Evolutionary conservation across 495 filamentous ascomycete genomes (phyloP).

Genomic region (Neurospora sp.): DNA sequence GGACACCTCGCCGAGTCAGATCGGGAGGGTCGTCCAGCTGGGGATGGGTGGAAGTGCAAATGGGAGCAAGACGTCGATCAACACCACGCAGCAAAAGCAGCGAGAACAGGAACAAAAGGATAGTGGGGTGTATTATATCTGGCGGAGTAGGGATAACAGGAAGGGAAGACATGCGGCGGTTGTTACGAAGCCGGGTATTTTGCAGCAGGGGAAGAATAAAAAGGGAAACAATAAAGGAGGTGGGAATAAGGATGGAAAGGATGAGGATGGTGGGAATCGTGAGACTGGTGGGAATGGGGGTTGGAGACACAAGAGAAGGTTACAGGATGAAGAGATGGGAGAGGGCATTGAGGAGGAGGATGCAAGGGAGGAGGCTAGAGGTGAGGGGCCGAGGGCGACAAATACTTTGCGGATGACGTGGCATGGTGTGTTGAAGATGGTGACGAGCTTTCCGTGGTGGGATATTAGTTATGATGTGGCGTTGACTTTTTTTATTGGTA

Average conservation of each 20-base stretch:
- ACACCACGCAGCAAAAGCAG: neutral
- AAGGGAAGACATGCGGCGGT: conserved; percentile 53
- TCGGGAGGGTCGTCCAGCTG: neutral
- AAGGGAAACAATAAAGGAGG: neutral
- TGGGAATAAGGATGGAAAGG: neutral
- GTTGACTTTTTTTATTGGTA: conserved; percentile 49
- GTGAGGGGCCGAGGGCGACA: conserved; percentile 34
- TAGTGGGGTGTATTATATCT: conserved; percentile 14
- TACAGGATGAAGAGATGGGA: neutral
- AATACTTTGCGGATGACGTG: conserved; percentile 27
- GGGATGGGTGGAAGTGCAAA: neutral
- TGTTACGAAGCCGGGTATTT: conserved; percentile 23
- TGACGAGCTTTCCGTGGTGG: conserved; percentile 50
- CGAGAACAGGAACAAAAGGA: neutral
- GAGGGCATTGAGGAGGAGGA: neutral
- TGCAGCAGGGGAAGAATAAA: neutral
- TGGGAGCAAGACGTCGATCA: neutral
- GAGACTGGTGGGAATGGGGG: neutral
- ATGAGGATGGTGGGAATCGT: neutral
- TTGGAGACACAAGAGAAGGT: neutral
- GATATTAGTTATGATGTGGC: conserved; percentile 62
- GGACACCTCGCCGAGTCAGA: neutral
- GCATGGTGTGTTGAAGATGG: conserved; percentile 44
- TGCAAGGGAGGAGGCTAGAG: conserved; percentile 12
- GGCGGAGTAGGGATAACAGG: conserved; percentile 57